phyloP scores from a whole-genome alignment of 163 green algal genomes.

The Chloromonas sp. region DNA sequence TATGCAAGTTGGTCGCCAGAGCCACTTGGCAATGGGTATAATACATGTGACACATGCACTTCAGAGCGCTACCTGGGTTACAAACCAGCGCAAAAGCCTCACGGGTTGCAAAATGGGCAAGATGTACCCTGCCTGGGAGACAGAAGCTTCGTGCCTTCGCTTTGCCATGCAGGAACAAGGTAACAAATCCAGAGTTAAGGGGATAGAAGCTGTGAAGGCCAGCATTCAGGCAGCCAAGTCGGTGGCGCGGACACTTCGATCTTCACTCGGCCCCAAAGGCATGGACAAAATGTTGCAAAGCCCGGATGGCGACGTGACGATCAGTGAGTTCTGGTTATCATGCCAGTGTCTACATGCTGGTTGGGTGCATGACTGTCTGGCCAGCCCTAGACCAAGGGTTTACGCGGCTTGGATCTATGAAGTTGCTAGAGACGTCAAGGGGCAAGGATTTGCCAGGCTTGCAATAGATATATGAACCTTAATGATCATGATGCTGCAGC shows the following conservation, averaged over 20 bases:
- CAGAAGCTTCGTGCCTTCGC: too few relatives aligned
- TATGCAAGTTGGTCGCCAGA: background rate
- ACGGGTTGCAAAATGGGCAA: too few relatives aligned
- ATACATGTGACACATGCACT: too few relatives aligned
- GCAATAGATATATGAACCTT: too few relatives aligned
- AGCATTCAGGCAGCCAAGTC: constrained; percentile 95
- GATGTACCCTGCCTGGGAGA: too few relatives aligned
- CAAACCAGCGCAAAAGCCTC: too few relatives aligned
- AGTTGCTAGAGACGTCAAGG: too few relatives aligned
- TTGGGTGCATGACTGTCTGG: too few relatives aligned
- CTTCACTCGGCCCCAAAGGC: constrained; percentile 93
- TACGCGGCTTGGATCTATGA: too few relatives aligned
- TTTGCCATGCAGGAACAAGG: constrained; percentile 78
- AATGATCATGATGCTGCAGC: constrained; percentile 47
- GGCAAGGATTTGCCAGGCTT: too few relatives aligned
- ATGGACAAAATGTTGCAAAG: constrained; percentile 99
- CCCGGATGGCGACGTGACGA: constrained; percentile 93
- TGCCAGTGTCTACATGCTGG: background rate
- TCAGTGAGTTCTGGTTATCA: constrained; percentile 75
- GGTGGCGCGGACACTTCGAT: constrained; percentile 84
- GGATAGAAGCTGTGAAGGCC: constrained; percentile 90
- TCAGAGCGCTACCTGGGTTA: too few relatives aligned
- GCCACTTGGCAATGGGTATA: background rate
- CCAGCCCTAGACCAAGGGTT: too few relatives aligned
- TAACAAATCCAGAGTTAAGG: constrained; percentile 77